A percentile compares a stretch with the other conserved stretches of the same genome.
Evolutionary conservation across 192 early-diverging fungal species (phyloP).

Genomic region (Backusella sp.): DNA sequence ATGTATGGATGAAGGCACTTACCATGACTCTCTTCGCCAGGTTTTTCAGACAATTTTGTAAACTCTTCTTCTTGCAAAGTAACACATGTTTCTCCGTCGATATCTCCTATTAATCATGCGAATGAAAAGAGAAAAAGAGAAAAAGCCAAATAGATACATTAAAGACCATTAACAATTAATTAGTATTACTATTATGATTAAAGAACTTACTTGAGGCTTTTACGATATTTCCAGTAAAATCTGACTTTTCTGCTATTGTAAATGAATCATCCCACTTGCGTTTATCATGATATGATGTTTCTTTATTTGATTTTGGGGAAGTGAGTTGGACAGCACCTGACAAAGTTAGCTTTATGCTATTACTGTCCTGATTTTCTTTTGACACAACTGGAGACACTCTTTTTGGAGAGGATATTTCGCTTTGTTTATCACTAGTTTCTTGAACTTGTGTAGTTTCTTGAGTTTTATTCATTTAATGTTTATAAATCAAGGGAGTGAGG

Average conservation of each 20-base stretch:
- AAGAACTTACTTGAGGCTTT: slow-evolving; percentile 13
- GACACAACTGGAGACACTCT: background rate
- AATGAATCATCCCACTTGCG: slow-evolving; percentile 18
- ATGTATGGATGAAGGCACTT: background rate
- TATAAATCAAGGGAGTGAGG: background rate
- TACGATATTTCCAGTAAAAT: slow-evolving; percentile 5
- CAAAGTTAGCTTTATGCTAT: background rate
- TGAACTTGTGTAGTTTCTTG: background rate
- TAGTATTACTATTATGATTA: background rate
- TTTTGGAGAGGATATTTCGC: background rate
- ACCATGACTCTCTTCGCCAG: background rate
- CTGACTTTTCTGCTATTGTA: slow-evolving; percentile 7
- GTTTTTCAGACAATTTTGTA: background rate
- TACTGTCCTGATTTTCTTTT: background rate
- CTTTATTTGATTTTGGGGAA: slow-evolving; percentile 3
- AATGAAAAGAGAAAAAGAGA: background rate
- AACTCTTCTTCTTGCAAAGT: slow-evolving; percentile 14
- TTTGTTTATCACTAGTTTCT: background rate
- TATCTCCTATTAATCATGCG: slow-evolving; percentile 5
- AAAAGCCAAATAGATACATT: background rate
- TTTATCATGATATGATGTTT: background rate
- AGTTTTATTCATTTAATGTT: background rate
- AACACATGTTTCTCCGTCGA: slow-evolving; percentile 10
- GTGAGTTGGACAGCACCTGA: background rate
- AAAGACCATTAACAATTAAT: background rate